Evolutionary conservation across 2,329 filamentous ascomycete genomes (phyloP), one percentile per base, ranked within the genome.

Genomic region (Scopulariopsis brevicaulis): DNA sequence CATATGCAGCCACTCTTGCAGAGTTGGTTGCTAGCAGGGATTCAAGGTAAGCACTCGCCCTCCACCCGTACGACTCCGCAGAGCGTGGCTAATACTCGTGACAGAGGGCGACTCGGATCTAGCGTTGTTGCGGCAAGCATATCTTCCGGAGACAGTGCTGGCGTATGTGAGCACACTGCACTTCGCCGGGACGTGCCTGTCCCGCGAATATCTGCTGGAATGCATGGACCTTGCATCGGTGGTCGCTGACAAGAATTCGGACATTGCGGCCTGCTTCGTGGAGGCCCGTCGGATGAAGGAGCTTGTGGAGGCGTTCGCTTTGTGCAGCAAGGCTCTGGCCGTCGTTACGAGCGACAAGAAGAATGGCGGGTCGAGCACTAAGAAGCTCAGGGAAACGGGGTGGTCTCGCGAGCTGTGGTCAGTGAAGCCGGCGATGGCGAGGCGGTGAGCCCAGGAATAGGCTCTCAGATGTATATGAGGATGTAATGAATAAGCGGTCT

Each of bases 141-240:
- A 96, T 70, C 78, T 99, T 3, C 92, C 94, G 1, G 91, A 96
- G 68, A 81, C 89, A 20, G 77, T 96, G 50, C 79, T 99, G 55
- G 89, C 88, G 2, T 96, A 94, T 69, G 83, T 94, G 67, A 86
- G 82, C 65, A 85, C 88, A 1, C 75, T 97, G 55, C 88, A 95
- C 68, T 88, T 87, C 66, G 87, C 88, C 0, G 90, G 90, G 3
- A 85, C 84, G 53, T 79, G 83, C 54, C 75, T 95, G 51, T 86
- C 84, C 53, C 84, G 90, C 51, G 89, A 93, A 59, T 82, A 87
- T 63, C 77, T 96, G 20, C 79, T 94, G 28, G 85, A 93, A 67
- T 89, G 86, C 65, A 93, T 99, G 88, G 89, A 96, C 60, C 76
- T 99, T 18, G 86, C 90, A 1, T 84, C 85, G 1, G 69, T 85